Evolutionary conservation across 2,329 filamentous ascomycete genomes (phyloP).

Genomic region (Davidsoniella virescens): DNA sequence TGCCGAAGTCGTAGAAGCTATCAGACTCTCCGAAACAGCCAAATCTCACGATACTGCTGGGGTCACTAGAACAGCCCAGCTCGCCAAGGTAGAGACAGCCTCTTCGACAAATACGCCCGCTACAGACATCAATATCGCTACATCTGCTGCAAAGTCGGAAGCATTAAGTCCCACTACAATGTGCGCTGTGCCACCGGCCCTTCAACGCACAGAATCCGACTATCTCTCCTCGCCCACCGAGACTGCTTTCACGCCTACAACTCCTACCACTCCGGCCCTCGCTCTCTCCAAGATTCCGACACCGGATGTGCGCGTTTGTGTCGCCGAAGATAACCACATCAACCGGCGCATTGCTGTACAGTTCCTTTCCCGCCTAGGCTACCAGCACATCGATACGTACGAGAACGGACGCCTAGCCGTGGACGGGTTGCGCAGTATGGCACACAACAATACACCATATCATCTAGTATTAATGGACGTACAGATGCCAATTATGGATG

Average conservation of each 20-base stretch:
- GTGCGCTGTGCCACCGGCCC: not conserved
- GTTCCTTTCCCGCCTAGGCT: conserved; percentile 73
- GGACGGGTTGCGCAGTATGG: conserved; percentile 62
- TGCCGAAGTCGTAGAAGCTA: not conserved
- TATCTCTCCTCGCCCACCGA: not conserved
- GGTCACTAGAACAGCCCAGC: not conserved
- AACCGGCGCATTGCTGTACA: conserved; percentile 90
- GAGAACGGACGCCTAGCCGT: conserved; percentile 81
- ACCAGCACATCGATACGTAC: conserved; percentile 67
- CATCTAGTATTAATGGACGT: conserved; percentile 92
- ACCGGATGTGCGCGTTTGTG: conserved; percentile 70
- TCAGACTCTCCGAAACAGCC: not conserved
- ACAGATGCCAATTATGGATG: conserved; percentile 87
- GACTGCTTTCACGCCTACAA: not conserved
- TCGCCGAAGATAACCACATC: conserved; percentile 89
- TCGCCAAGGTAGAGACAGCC: not conserved
- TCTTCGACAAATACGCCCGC: not conserved
- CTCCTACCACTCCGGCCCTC: conserved; percentile 24
- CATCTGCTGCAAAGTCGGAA: too few relatives aligned
- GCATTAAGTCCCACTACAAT: not conserved
- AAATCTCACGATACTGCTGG: not conserved
- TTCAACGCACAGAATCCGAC: not conserved
- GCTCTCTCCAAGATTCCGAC: conserved; percentile 60
- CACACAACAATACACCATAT: conserved; percentile 58
- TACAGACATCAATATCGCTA: not conserved